Conservation (phyloP, 2,329 filamentous ascomycete genomes). For the Rugonectria rugulosa region DNA sequence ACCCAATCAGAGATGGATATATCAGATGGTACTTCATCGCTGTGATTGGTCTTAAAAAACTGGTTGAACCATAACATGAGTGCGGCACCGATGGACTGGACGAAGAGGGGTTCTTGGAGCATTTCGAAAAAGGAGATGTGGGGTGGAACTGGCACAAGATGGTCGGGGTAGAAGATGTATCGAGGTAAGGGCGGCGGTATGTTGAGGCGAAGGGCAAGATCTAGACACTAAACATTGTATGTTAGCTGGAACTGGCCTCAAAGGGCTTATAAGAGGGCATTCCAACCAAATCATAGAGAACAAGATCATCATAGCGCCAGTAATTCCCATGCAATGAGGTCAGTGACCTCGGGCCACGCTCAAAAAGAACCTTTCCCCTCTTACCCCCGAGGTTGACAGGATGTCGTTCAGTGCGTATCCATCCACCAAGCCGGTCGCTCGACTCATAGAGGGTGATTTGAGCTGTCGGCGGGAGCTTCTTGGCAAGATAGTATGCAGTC, state of each 20-base stretch:
- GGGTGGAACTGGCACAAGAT: constrained; percentile 52
- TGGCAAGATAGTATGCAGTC: constrained; percentile 78
- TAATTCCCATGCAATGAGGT: constrained; percentile 56
- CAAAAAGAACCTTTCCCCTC: constrained; percentile 71
- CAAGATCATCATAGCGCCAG: constrained; percentile 64
- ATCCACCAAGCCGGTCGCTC: constrained; percentile 76
- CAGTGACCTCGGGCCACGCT: constrained; percentile 83
- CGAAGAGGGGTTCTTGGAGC: constrained; percentile 44
- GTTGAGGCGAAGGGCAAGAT: constrained; percentile 52
- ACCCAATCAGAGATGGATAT: constrained; percentile 49
- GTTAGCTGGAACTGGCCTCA: constrained; percentile 20
- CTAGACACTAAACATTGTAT: constrained; percentile 41
- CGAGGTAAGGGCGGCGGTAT: constrained; percentile 61
- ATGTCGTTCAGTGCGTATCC: constrained; percentile 75
- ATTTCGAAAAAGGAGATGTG: constrained; percentile 34
- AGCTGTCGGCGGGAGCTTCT: constrained; percentile 66
- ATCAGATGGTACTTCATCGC: constrained; percentile 35
- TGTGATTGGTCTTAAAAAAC: constrained; percentile 17
- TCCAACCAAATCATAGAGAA: constrained; percentile 75
- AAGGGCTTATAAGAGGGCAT: constrained; percentile 7
- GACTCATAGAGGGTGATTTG: constrained; percentile 86
- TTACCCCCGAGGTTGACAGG: constrained; percentile 64
- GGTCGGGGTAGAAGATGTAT: constrained; percentile 90
- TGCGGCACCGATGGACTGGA: constrained; percentile 39
- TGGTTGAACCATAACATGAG: constrained; percentile 36